Percentiles rank a stretch among this genome's conserved stretches.
These are phyloP conservation scores for Juglanconis oblonga DNA, from an alignment of 2,329 filamentous ascomycete species.

Conservation along the genomic window DNA sequence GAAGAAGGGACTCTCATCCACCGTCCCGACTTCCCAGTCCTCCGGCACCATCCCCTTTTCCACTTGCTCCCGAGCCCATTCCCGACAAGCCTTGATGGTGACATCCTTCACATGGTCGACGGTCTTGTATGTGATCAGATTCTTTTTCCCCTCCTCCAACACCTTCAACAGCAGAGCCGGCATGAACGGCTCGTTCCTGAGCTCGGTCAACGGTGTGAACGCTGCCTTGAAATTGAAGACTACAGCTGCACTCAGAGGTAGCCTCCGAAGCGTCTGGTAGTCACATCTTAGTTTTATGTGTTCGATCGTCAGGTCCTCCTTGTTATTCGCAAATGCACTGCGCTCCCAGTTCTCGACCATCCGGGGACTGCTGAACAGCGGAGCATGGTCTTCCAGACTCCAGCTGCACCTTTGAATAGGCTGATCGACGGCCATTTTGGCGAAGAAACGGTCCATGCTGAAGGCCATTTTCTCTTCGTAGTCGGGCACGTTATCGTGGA, in stretches of 20 bases:
- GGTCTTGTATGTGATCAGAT: conserved; percentile 64
- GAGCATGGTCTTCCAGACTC: conserved; percentile 74
- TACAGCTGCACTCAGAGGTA: conserved; percentile 72
- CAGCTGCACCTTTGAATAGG: conserved; percentile 83
- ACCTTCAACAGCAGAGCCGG: conserved; percentile 68
- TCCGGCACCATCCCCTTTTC: conserved; percentile 34
- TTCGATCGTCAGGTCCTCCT: conserved; percentile 44
- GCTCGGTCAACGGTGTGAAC: conserved; percentile 70
- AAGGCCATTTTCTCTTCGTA: conserved; percentile 87
- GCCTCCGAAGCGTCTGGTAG: conserved; percentile 80
- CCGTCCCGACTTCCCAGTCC: conserved; percentile 65
- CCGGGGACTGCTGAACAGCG: conserved; percentile 71
- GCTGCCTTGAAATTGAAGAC: conserved; percentile 88
- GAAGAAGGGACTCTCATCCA: conserved; percentile 75
- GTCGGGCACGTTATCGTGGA: conserved; percentile 74
- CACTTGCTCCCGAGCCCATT: conserved; percentile 65
- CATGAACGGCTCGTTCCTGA: conserved; percentile 69
- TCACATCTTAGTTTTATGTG: conserved; percentile 73
- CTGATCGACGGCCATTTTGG: conserved; percentile 69
- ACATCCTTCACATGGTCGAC: conserved; percentile 78
- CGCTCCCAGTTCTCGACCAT: conserved; percentile 58
- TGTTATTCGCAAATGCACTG: conserved; percentile 54
- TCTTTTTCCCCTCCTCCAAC: conserved; percentile 55
- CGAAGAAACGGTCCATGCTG: conserved; percentile 85
- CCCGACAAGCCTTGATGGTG: conserved; percentile 60